These are phyloP conservation scores for Cupressus sempervirens DNA, from an alignment of 75 land plant species.

Conservation along the genomic window DNA sequence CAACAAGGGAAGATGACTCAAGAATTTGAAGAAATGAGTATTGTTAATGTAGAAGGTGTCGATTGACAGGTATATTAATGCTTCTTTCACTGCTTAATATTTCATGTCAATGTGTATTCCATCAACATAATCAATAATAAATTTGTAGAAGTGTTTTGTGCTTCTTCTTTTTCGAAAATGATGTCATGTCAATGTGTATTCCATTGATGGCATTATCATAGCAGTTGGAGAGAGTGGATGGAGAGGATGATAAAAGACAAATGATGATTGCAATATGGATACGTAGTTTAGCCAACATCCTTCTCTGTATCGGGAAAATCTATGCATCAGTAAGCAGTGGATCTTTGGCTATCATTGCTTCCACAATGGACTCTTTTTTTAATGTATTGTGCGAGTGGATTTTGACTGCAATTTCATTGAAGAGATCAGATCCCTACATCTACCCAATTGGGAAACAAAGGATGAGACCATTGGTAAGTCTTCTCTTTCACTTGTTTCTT, in stretches of 20 bases:
- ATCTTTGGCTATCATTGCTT: slow-evolving; percentile 88
- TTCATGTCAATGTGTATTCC: background rate
- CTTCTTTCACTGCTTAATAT: background rate
- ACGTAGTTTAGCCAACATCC: slow-evolving; percentile 73
- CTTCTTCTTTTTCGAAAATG: no score
- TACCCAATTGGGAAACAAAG: slow-evolving; percentile 90
- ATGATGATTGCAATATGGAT: slow-evolving; percentile 55
- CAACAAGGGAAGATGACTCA: no score
- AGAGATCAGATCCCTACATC: slow-evolving; percentile 62
- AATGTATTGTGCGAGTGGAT: slow-evolving; percentile 86
- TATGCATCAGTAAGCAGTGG: slow-evolving; percentile 72
- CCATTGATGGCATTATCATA: no score
- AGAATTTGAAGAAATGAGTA: slow-evolving; percentile 1
- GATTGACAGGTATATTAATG: background rate
- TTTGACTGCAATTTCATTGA: slow-evolving; percentile 74
- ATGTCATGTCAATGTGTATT: no score
- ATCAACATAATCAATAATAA: background rate
- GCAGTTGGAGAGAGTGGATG: slow-evolving; percentile 68
- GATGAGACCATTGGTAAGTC: slow-evolving; percentile 81
- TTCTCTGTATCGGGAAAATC: slow-evolving; percentile 75
- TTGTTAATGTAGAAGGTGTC: background rate
- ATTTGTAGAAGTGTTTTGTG: no score
- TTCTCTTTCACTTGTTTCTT: background rate
- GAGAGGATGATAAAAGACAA: slow-evolving; percentile 53
- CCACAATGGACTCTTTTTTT: slow-evolving; percentile 86